Base-by-base conservation (phyloP, 495 filamentous ascomycete species). In the Cercophora samala region DNA sequence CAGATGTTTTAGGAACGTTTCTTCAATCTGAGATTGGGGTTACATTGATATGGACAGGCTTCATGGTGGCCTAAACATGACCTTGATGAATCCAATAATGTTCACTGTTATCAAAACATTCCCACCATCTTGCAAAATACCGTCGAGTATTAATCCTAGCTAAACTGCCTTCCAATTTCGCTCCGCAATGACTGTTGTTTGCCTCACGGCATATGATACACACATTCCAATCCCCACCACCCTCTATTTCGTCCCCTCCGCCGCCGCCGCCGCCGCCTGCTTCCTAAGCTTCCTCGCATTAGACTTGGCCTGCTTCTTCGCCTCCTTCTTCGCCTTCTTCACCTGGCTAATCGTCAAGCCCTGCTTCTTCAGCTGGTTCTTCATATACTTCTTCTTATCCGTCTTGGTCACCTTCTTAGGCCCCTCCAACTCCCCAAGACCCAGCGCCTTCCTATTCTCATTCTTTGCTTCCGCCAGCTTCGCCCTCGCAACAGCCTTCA, bases 381-480 rank as follows among this genome's bases (percentile, higher is more conserved):
- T 18, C 52, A 46, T 58, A 42, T 23, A 24, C 23, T 58, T 70
- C 19, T 55, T 64, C 23, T 62, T n/a, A 15, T 32, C 29, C 29
- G 25, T 17, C 53, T 42, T 46, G 4, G 19, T 4, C 1, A 64
- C n/a, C 60, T 59, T 52, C 21, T 63, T 46, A n/a, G 60, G 60
- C 63, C 29, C 60, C 21, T 19, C 21, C 26, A n/a, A 15, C 59
- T 29, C 32, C 51, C 5, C 18, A 13, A 55, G 59, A 63, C 71
- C 60, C 66, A 64, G 71, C 65, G 63, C 21, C 29, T 22, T 26
- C 54, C 26, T 25, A 25, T 46, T 21, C 64, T 65, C 18, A 4
- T 58, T 18, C 26, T 26, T 17, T 32, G 59, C 24, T 24, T 53
- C 55, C 70, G n/a, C 23, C 22, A 64, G 60, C 13, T 46, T 32